Evolutionary conservation across 1,284 basidiomycete species (phyloP).

Genomic region (Paramarasmius palmivorus): DNA sequence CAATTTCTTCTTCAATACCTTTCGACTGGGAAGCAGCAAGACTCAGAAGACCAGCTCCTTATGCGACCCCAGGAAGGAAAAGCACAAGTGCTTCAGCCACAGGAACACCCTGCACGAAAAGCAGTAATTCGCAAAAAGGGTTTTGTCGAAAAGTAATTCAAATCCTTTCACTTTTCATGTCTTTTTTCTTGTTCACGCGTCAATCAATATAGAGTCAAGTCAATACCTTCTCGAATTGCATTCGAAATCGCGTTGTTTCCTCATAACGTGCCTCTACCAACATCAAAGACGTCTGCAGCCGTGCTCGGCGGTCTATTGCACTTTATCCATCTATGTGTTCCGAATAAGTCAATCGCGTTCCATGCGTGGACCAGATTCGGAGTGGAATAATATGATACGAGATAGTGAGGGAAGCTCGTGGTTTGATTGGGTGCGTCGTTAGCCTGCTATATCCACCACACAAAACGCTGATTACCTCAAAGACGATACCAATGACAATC

Average conservation of each 20-base stretch:
- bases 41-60: conserved; percentile 65
- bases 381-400: conserved; percentile 76
- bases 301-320: conserved; percentile 68
- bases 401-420: conserved; percentile 64
- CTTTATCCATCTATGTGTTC: conserved; percentile 62
- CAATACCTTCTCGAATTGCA: conserved; percentile 67
- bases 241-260: conserved; percentile 77
- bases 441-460: not conserved
- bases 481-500: conserved; percentile 63
- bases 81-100: conserved; percentile 45
- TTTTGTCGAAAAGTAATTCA: conserved; percentile 54
- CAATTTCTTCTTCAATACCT: conserved; percentile 67
- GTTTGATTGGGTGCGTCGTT: conserved; percentile 73
- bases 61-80: conserved; percentile 53
- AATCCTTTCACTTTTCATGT: conserved; percentile 4
- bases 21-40: conserved; percentile 84
- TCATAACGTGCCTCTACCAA: conserved; percentile 70
- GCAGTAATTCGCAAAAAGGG: conserved; percentile 64
- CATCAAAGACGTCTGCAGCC: conserved; percentile 61
- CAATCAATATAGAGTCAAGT: conserved; percentile 45
- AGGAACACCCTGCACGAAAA: conserved; percentile 36
- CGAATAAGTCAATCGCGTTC: conserved; percentile 58
- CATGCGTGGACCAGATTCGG: conserved; percentile 63
- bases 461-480: conserved; percentile 6
- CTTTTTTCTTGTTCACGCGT: conserved; percentile 8